Conservation (phyloP, 1,284 basidiomycete genomes). For the Cryptococcus wingfieldii region DNA sequence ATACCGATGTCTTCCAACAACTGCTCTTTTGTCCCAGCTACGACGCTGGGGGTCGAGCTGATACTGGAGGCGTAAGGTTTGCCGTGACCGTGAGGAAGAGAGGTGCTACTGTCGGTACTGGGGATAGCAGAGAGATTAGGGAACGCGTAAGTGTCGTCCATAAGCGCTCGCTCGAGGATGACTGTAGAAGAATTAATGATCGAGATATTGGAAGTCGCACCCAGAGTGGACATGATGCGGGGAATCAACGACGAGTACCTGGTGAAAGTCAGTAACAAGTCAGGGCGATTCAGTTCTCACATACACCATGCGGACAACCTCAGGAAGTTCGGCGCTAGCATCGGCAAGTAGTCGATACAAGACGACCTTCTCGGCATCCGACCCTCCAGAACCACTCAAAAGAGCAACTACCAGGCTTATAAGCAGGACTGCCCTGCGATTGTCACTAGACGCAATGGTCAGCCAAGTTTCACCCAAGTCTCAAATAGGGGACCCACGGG, state of each 20-base stretch:
- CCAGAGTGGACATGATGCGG: constrained; percentile 69
- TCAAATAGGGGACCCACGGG: constrained; percentile 26
- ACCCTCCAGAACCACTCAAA: constrained; percentile 64
- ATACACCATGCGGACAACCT: constrained; percentile 68
- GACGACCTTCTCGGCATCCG: constrained; percentile 74
- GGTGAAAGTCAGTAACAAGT: not conserved
- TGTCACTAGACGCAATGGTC: constrained; percentile 49
- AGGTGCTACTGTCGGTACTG: constrained; percentile 12
- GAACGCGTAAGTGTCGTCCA: constrained; percentile 37
- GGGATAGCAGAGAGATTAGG: constrained; percentile 10
- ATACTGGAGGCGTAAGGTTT: constrained; percentile 17
- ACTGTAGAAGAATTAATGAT: constrained; percentile 68
- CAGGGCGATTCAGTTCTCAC: constrained; percentile 39
- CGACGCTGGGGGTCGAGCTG: constrained; percentile 10
- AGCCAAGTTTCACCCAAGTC: not conserved
- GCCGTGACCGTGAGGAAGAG: constrained; percentile 17
- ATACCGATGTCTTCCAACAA: constrained; percentile 45
- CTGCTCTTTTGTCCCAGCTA: constrained; percentile 22
- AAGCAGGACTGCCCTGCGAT: constrained; percentile 64
- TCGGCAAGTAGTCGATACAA: constrained; percentile 72
- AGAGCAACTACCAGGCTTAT: constrained; percentile 73
- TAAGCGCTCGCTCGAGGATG: constrained; percentile 56
- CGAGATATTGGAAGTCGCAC: constrained; percentile 65
- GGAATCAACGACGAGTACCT: constrained; percentile 77
- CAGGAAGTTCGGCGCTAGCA: constrained; percentile 65